phyloP scores from a whole-genome alignment of 2,329 filamentous ascomycete species.

The Teratosphaeria pseudoeucalypti region DNA sequence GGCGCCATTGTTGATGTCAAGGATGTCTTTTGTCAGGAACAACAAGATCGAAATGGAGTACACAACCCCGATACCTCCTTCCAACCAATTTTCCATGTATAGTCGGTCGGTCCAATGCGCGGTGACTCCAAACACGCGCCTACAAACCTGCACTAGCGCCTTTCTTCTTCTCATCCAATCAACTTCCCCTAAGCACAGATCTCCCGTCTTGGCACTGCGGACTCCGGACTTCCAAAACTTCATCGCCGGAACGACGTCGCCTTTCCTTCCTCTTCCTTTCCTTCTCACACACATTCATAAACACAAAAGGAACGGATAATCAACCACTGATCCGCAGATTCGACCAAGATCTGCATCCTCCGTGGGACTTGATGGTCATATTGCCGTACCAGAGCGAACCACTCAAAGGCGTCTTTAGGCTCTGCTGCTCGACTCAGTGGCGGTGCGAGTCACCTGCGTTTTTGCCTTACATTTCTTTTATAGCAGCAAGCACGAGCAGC shows the following conservation, averaged over 20 bases:
- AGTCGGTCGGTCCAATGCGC: not conserved
- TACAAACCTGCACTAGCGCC: not conserved
- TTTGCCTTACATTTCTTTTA: constrained; percentile 13
- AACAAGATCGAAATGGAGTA: not conserved
- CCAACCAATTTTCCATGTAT: not conserved
- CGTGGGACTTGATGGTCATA: constrained; percentile 19
- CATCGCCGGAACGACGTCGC: not conserved
- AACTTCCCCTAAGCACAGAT: not conserved
- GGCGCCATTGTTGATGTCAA: constrained; percentile 13
- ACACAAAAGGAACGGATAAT: constrained; percentile 18
- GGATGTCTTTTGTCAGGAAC: not conserved
- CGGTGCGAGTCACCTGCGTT: constrained; percentile 17
- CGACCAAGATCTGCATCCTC: not conserved
- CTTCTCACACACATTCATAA: constrained; percentile 14
- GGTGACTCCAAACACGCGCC: not conserved
- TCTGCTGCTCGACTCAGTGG: constrained; percentile 14
- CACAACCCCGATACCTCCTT: not conserved
- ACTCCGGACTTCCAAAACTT: not conserved
- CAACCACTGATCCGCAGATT: constrained; percentile 14
- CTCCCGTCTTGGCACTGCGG: not conserved
- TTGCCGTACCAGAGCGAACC: constrained; percentile 18
- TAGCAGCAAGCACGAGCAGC: not conserved
- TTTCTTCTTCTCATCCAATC: not conserved
- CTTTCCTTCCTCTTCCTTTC: constrained; percentile 5
- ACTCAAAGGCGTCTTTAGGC: constrained; percentile 15